Evolutionary conservation across 1,284 basidiomycete species (phyloP).

Genomic region (Puccinia polysora): DNA sequence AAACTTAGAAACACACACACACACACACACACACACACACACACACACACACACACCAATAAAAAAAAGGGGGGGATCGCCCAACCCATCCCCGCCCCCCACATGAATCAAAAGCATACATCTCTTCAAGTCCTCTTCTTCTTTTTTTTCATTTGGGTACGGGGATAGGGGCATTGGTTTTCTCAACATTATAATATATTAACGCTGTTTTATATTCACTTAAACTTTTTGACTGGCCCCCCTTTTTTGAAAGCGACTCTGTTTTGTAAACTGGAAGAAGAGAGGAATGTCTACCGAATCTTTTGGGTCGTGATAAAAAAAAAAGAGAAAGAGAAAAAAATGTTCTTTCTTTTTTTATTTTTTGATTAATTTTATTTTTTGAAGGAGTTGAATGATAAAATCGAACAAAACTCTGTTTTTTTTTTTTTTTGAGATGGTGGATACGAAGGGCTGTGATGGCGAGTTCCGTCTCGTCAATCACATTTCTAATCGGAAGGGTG

Average conservation of each 20-base stretch:
- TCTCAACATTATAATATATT: no score
- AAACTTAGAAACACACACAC: no score
- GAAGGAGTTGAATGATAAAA: background rate
- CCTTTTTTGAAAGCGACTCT: background rate
- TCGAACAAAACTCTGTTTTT: background rate
- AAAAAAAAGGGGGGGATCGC: no score
- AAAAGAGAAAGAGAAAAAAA: background rate
- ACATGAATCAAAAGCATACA: no score
- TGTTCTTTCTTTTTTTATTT: background rate
- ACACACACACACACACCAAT: no score
- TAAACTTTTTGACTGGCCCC: no score
- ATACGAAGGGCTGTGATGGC: background rate
- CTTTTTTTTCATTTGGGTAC: no score
- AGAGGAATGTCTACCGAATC: background rate
- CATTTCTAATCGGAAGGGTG: conserved; percentile 41
- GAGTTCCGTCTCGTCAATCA: background rate
- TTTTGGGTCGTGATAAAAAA: background rate
- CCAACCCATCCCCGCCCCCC: no score
- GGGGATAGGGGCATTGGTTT: no score
- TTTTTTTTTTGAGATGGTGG: background rate
- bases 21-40: no score
- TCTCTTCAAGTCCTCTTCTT: no score
- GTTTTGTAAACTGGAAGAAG: background rate
- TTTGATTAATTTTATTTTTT: background rate
- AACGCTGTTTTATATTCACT: no score